Evolutionary conservation across 2,329 filamentous ascomycete genomes (phyloP), one percentile per base, ranked within the genome.

Genomic region (Teratosphaeria destructans): DNA sequence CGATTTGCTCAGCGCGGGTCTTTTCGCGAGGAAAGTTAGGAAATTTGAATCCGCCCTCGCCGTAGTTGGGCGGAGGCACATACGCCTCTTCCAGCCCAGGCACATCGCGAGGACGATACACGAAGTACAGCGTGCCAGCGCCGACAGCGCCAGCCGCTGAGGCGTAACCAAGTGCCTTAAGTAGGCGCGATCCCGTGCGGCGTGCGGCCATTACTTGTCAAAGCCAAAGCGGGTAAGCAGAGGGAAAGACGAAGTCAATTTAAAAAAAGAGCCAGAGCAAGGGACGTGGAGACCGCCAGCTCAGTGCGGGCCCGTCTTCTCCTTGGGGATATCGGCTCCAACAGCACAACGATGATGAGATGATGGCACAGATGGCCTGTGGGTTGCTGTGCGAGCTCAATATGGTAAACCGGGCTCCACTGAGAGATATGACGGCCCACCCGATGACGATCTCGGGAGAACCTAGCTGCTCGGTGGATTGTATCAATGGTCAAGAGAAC

Each of bases 101-200:
- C 61, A 90, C 87, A 71, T 88, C 84, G 68, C 85, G 82, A 12
- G 87, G 87, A 43, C 86, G 83, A 74, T 88, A 88, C 64, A 81
- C 78, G 62, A 83, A 75, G 73, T 86, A 87, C 60, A 86, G 77
- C 53, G 79, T 77, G 59, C 80, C 80, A 57, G 79, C 81, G 65
- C 80, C 81, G 57, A 78, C 77, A 39, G 77, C 76, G 60, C 79
- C 77, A 26, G 80, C 82, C 57, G 77, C 81, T 49, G 81, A 77
- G 57, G 81, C 81, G 73, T 86, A 86, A 34, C 85, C 78, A 62
- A 85, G 72, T 55, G 81, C 81, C 70, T 78, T 80, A 65, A 85
- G 68, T 62, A 85, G 69, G 63, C 80, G 80, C 43, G 62, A 60
- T 57, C 63, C 62, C 39, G 65, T 65, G 59, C 65, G 64, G 54